These are phyloP conservation scores for Erysimum cheiranthoides DNA, from an alignment of 345 rosid species.

Conservation along the genomic window DNA sequence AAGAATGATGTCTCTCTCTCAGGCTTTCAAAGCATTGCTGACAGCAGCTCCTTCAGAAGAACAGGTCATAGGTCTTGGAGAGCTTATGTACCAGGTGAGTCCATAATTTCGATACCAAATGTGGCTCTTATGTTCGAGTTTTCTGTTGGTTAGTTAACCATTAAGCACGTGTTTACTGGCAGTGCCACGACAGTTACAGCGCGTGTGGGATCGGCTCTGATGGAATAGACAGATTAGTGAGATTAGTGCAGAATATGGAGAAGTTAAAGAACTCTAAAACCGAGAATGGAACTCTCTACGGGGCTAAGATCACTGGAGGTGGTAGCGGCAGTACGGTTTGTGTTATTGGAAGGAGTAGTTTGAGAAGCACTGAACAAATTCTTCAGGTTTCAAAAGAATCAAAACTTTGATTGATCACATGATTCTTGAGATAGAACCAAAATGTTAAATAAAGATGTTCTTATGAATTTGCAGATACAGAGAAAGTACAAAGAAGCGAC, in stretches of 20 bases:
- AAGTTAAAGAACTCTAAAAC: slow-evolving; percentile 50
- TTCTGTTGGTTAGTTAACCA: background rate
- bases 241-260: slow-evolving; percentile 80
- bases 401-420: slow-evolving; percentile 9
- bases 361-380: slow-evolving; percentile 81
- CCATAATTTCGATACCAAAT: background rate
- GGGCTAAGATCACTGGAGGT: slow-evolving; percentile 95
- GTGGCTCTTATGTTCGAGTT: background rate
- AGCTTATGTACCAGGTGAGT: slow-evolving; percentile 81
- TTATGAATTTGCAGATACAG: slow-evolving; percentile 61
- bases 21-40: slow-evolving; percentile 91
- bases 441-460: background rate
- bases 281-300: slow-evolving; percentile 72
- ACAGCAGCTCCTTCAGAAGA: slow-evolving; percentile 80
- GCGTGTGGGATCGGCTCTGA: slow-evolving; percentile 88
- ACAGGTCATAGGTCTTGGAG: slow-evolving; percentile 84
- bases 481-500: slow-evolving; percentile 81
- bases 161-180: slow-evolving; percentile 8
- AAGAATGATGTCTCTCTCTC: slow-evolving; percentile 6
- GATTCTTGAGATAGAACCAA: slow-evolving; percentile 12
- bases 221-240: slow-evolving; percentile 82
- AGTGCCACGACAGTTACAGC: slow-evolving; percentile 92
- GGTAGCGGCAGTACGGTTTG: slow-evolving; percentile 97
- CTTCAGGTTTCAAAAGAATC: slow-evolving; percentile 62
- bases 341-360: slow-evolving; percentile 66